phyloP scores from a whole-genome alignment of 805 yeast genomes.

The Scheffersomyces ergatensis region DNA sequence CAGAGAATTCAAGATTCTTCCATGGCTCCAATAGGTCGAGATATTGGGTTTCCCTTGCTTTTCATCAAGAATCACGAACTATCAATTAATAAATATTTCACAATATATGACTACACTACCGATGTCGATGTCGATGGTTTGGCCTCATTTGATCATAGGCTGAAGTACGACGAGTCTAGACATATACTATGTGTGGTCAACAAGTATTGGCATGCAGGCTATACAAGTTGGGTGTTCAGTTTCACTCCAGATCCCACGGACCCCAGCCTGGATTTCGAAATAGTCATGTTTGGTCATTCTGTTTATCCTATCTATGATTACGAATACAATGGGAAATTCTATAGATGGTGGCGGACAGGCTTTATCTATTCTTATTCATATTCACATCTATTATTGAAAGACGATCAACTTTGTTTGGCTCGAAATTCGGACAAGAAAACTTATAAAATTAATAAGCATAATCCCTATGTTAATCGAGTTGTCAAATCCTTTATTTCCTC shows the following conservation, averaged over 20 bases:
- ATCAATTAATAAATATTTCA: too few species aligned
- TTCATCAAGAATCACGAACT: too few species aligned
- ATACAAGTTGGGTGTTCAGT: constrained; percentile 2
- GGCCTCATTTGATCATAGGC: too few species aligned
- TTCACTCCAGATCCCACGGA: constrained; percentile 7
- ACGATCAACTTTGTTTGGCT: constrained; percentile 3
- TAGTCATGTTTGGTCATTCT: constrained; percentile 7
- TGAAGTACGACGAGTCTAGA: too few species aligned
- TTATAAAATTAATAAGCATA: constrained; percentile 2
- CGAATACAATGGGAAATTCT: constrained; percentile 3
- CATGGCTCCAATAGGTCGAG: too few species aligned
- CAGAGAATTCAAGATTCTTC: too few species aligned
- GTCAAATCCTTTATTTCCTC: not conserved
- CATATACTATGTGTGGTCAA: constrained; percentile 5
- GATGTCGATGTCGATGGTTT: too few species aligned
- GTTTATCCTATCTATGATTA: constrained; percentile 8
- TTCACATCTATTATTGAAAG: constrained; percentile 1
- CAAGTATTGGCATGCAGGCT: constrained; percentile 1
- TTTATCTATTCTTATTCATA: constrained; percentile 3
- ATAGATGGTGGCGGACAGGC: constrained; percentile 6
- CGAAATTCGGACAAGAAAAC: constrained; percentile 7
- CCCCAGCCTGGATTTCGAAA: constrained; percentile 1
- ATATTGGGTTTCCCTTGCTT: too few species aligned
- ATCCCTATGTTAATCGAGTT: constrained; percentile 3
- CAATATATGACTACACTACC: too few species aligned